Evolutionary conservation across 306 rosid genomes (phyloP).

Genomic region (Geum urbanum): DNA sequence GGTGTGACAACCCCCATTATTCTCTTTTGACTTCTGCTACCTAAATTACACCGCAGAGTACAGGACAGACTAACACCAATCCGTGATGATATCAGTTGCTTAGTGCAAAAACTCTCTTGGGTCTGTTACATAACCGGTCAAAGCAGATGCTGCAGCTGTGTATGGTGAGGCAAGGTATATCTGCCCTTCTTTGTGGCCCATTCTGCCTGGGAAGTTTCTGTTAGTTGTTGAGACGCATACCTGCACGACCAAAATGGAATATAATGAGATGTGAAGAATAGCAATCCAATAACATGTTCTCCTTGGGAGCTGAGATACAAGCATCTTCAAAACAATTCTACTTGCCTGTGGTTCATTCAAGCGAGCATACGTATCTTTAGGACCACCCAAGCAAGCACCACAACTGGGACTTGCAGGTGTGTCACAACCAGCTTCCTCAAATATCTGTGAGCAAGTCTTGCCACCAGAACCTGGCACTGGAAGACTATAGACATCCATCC

Average conservation of each 20-base stretch:
- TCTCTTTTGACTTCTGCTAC: background rate
- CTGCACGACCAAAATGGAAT: slow-evolving; percentile 37
- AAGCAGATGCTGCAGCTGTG: slow-evolving; percentile 97
- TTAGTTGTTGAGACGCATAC: slow-evolving; percentile 84
- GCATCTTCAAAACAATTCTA: background rate
- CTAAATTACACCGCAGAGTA: background rate
- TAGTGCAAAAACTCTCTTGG: slow-evolving; percentile 92
- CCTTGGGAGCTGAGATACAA: background rate
- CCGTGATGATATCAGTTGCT: background rate
- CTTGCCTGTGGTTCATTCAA: slow-evolving; percentile 76
- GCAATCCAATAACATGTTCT: background rate
- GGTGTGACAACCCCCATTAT: slow-evolving; percentile 9
- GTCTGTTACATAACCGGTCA: slow-evolving; percentile 90
- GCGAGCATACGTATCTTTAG: slow-evolving; percentile 86
- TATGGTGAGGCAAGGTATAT: slow-evolving; percentile 89
- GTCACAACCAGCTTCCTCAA: slow-evolving; percentile 99
- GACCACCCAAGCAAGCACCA: slow-evolving; percentile 98
- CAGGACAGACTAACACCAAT: background rate
- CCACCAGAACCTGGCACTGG: slow-evolving; percentile 92
- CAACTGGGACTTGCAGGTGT: slow-evolving; percentile 96
- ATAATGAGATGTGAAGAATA: background rate
- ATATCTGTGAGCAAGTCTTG: slow-evolving; percentile 95
- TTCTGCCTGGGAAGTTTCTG: slow-evolving; percentile 92
- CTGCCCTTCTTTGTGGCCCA: slow-evolving; percentile 97
- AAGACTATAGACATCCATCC: slow-evolving; percentile 80